Conservation (phyloP, 345 rosid species). For the Salix arbutifolia region DNA sequence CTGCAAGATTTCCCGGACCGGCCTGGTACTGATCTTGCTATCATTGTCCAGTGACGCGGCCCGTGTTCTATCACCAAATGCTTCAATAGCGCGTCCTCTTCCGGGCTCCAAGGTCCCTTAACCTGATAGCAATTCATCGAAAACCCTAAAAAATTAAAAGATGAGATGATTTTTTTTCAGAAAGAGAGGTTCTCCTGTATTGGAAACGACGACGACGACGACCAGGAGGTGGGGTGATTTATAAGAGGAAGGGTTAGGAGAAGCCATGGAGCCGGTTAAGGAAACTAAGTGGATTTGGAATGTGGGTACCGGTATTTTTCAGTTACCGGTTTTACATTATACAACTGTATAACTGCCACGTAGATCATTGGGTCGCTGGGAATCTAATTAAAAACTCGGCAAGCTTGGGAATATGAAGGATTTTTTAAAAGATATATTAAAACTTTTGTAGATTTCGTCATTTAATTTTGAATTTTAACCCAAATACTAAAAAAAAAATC, state of each 20-base stretch:
- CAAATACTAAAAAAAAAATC: too few relatives aligned
- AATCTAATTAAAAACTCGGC: conserved; percentile 8
- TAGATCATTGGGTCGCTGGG: conserved; percentile 7
- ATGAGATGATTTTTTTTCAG: background rate
- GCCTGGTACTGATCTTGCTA: conserved; percentile 16
- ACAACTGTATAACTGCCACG: conserved; percentile 38
- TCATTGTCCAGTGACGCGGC: conserved; percentile 26
- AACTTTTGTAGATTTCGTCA: too few relatives aligned
- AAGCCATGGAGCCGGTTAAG: conserved; percentile 30
- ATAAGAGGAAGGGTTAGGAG: conserved; percentile 15
- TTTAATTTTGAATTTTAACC: too few relatives aligned
- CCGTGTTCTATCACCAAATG: conserved; percentile 15
- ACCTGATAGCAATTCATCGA: conserved; percentile 8
- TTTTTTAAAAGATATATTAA: background rate
- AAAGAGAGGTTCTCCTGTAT: background rate
- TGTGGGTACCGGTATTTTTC: conserved; percentile 13
- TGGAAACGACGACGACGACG: background rate
- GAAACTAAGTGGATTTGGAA: background rate
- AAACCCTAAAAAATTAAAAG: background rate
- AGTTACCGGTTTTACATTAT: conserved; percentile 22
- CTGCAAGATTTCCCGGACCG: conserved; percentile 34
- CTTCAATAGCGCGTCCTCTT: conserved; percentile 15
- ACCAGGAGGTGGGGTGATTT: background rate
- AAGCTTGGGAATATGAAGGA: background rate
- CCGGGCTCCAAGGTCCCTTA: conserved; percentile 27